These are phyloP conservation scores for Backusella morwellensis DNA, from an alignment of 192 early-diverging fungal species.

Conservation along the genomic window DNA sequence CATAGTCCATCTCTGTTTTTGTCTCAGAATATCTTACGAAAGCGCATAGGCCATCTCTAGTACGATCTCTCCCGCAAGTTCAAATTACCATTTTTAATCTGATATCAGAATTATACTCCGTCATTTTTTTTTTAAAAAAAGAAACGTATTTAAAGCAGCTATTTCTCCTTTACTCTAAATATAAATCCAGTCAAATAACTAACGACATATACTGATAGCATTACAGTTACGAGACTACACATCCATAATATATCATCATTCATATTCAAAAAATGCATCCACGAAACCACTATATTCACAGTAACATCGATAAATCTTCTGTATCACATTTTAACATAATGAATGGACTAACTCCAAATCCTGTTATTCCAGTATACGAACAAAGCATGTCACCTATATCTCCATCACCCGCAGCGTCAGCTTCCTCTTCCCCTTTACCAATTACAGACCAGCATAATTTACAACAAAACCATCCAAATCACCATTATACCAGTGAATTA, in stretches of 20 bases:
- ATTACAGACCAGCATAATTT: not conserved
- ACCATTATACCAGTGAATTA: not conserved
- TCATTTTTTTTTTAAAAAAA: not conserved
- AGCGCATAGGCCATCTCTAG: not conserved
- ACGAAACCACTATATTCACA: not conserved
- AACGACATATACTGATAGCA: not conserved
- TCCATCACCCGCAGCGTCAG: not conserved
- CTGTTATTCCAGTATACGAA: not conserved
- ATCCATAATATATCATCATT: not conserved
- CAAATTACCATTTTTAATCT: not conserved
- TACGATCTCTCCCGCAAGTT: not conserved
- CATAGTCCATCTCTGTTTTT: not conserved
- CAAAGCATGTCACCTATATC: not conserved
- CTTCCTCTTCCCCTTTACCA: not conserved
- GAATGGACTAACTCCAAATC: not conserved
- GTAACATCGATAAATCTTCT: not conserved
- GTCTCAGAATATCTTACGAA: slow-evolving; percentile 1
- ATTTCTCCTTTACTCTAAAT: not conserved
- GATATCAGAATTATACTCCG: not conserved
- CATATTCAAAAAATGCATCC: not conserved
- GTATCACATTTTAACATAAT: not conserved
- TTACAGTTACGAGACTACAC: not conserved
- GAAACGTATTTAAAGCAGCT: not conserved
- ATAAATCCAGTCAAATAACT: not conserved
- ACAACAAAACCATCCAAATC: not conserved